Evolutionary conservation across 441 rosid genomes (phyloP).

Genomic region (Populus hybrid): DNA sequence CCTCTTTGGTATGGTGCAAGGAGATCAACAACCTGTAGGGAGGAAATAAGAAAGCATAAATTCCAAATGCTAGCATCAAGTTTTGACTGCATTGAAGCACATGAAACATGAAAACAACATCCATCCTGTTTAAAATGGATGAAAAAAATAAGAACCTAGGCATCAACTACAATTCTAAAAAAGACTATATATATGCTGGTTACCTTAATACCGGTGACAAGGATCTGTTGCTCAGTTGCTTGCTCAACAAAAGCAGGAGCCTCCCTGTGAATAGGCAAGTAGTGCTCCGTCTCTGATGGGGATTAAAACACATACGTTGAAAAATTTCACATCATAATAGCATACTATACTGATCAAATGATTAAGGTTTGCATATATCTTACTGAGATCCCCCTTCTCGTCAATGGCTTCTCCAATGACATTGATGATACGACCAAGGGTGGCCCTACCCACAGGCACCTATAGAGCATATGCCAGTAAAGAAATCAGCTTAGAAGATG

Average conservation of each 20-base stretch:
- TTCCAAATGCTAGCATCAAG: background rate
- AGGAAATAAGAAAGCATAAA: background rate
- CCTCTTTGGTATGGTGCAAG: conserved; percentile 95
- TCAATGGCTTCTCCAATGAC: conserved; percentile 96
- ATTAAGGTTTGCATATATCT: conserved; percentile 20
- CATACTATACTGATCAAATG: background rate
- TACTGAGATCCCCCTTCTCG: conserved; percentile 81
- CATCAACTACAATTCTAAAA: background rate
- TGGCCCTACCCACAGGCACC: conserved; percentile 92
- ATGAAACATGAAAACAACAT: background rate
- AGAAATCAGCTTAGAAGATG: background rate
- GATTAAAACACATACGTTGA: background rate
- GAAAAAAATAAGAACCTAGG: background rate
- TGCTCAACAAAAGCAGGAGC: conserved; percentile 92
- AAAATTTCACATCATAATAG: background rate
- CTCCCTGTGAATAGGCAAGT: conserved; percentile 87
- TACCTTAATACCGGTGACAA: conserved; percentile 96
- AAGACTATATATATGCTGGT: background rate
- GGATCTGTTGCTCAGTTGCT: conserved; percentile 88
- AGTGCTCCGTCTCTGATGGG: conserved; percentile 73
- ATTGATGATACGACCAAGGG: conserved; percentile 91
- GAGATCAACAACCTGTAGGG: conserved; percentile 67
- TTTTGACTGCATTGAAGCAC: background rate
- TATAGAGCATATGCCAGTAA: conserved; percentile 14
- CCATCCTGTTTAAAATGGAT: background rate